Conservation (phyloP, 768 basidiomycete genomes). For the Lentinula sp. region DNA sequence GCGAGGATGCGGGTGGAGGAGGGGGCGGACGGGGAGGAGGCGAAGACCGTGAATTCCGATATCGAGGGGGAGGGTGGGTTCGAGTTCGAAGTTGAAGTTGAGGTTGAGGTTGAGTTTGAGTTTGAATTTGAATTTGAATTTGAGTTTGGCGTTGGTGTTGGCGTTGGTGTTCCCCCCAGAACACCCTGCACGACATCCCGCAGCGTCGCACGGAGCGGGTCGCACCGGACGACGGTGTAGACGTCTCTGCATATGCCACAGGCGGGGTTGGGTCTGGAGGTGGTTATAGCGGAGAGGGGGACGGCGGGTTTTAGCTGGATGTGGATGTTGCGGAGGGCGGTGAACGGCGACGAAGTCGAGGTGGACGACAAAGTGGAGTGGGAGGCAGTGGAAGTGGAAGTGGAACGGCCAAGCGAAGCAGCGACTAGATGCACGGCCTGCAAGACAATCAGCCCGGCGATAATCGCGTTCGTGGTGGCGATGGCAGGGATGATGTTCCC, state of each 20-base stretch:
- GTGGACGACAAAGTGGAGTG: no score
- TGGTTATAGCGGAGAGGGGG: constrained; percentile 65
- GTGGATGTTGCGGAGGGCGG: constrained; percentile 67
- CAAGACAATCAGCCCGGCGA: constrained; percentile 90
- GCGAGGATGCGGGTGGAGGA: constrained; percentile 46
- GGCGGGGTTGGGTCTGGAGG: constrained; percentile 63
- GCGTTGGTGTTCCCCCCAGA: constrained; percentile 46
- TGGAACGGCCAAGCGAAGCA: background rate
- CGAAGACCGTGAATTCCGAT: no score
- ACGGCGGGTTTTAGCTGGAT: constrained; percentile 72
- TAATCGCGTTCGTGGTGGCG: constrained; percentile 97
- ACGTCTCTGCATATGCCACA: constrained; percentile 88
- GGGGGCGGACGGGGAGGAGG: no score
- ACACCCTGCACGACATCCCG: constrained; percentile 68
- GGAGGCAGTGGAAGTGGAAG: background rate
- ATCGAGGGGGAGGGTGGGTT: no score
- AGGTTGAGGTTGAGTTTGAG: no score
- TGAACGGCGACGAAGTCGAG: constrained; percentile 31
- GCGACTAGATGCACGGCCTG: constrained; percentile 76
- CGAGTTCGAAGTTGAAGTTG: no score
- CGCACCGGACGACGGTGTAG: constrained; percentile 71
- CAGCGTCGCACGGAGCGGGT: constrained; percentile 62
- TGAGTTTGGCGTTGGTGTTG: no score
- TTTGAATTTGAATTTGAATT: no score
- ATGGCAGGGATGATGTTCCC: constrained; percentile 99